Evolutionary conservation across 2,329 filamentous ascomycete genomes (phyloP), one percentile per base, ranked within the genome.

Genomic region (Neurospora crassa): DNA sequence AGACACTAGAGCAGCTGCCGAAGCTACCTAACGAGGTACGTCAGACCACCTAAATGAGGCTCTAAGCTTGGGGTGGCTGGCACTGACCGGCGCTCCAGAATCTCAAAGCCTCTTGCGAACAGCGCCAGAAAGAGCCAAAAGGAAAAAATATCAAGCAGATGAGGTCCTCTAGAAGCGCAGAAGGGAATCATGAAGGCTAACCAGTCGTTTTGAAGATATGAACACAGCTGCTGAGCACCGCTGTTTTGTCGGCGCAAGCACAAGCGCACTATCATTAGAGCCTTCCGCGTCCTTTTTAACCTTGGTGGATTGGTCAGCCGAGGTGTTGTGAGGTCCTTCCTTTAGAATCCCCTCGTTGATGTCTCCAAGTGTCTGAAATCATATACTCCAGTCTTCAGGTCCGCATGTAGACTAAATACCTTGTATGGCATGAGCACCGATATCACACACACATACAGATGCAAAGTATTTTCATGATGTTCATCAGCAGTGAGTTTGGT

Each of bases 141-240:
- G 84, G 34, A 29, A 29, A 29, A 29, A 83, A 81, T 78, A 85
- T 87, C 74, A 85, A 84, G 80, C 84, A 86, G 82, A 86, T 85
- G 84, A 85, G 84, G 82, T 83, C 81, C 79, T 84, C 82, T 76
- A 84, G 80, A 79, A 81, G 79, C 75, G 79, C 80, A 71, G 73
- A 77, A 75, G 77, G 78, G 77, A 80, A 79, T 73, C 78, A 77
- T 79, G 81, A 84, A 84, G 78, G 83, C 84, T 86, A 85, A 85
- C 83, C 76, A 63, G 53, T 63, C 53, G 53, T 63, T 63, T 63
- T 63, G 29, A 78, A 77, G 78, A 75, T 77, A 81, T 79, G 81
- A 81, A 78, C 78, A 74, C 76, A 76, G 74, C 77, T 76, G 77
- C 73, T 76, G 72, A 73, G 73, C 74, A 73, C 72, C 70, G 70